Evolutionary conservation across 805 yeast genomes (phyloP), one percentile per base, ranked within the genome.

Genomic region (Myxozyma neotropica): DNA sequence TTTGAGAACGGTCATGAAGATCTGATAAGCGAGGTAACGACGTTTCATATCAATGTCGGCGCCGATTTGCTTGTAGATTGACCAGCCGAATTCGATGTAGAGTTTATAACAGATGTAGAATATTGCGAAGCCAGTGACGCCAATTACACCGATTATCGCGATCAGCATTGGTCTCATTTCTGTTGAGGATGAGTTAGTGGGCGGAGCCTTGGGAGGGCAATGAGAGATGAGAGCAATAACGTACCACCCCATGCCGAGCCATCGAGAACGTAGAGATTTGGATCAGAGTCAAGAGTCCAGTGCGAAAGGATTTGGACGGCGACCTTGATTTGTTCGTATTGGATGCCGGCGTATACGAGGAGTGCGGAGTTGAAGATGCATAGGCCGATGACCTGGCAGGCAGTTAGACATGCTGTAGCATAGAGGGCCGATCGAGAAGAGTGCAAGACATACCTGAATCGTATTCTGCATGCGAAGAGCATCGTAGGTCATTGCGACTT

Each of bases 311-410:
- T 36, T n/a, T 24, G 43, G 4, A 76, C 68, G 2, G 74, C 69
- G 4, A 59, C 49, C 27, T 69, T 56, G 33, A 80, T 68, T 68
- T 80, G 82, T 38, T 70, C 70, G 65, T 74, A 80, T 64, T 80
- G 82, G 38, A 80, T 73, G 2, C 80, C 80, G 7, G 82, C 76
- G 64, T 80, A 79, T 4, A 78, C 71, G 59, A 78, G 67, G 80
- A 80, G 73, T 46, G 79, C 77, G 4, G 71, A 71, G 63, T 75
- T 75, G 63, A 80, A 79, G 19, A 72, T 36, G 56, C 78, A 73
- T 35, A 80, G 69, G 59, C 77, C 74, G 23, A 75, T 61, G 17
- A 26, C 40, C 65, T 61, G 36, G 17, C 13, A 31, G 12, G 36
- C n/a, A 17, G 27, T 31, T 33, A 7, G 23, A 33, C 17, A n/a